A percentile compares a stretch with the other conserved stretches of the same genome.
Conservation (phyloP, 768 basidiomycete genomes). For the Austroboletus eburneus region DNA sequence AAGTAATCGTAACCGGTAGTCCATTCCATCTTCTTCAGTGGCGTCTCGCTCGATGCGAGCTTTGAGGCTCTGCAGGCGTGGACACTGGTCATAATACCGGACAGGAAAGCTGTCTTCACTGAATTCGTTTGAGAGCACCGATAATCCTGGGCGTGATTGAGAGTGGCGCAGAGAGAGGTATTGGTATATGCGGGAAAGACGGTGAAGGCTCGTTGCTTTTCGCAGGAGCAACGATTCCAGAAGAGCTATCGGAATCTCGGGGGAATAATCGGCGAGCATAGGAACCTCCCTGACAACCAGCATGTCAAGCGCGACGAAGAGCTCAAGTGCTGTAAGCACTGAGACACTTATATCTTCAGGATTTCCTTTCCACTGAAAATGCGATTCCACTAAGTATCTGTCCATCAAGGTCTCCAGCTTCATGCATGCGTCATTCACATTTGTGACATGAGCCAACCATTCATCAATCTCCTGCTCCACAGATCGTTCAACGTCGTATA, state of each 20-base stretch:
- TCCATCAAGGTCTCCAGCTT: conserved; percentile 19
- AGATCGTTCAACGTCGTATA: conserved; percentile 35
- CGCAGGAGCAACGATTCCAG: conserved; percentile 25
- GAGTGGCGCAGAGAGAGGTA: conserved; percentile 32
- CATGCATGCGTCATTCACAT: conserved; percentile 7
- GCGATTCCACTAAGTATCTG: conserved; percentile 22
- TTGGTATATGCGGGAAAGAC: conserved; percentile 21
- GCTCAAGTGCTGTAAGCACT: conserved; percentile 33
- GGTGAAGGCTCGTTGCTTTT: conserved; percentile 24
- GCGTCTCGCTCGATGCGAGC: conserved; percentile 26
- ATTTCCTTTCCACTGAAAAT: conserved; percentile 5
- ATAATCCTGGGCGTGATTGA: conserved; percentile 11
- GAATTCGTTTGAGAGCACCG: conserved; percentile 29
- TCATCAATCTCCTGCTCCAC: conserved; percentile 27
- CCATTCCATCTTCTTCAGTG: conserved; percentile 27
- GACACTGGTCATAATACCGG: conserved; percentile 18
- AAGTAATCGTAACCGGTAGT: conserved; percentile 39
- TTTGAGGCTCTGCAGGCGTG: conserved; percentile 22
- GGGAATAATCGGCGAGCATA: too few species aligned
- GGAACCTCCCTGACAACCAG: conserved; percentile 11
- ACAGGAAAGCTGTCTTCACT: conserved; percentile 10
- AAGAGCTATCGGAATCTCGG: conserved; percentile 20
- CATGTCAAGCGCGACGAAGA: conserved; percentile 33
- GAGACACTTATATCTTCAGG: conserved; percentile 37
- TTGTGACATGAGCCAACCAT: conserved; percentile 23